These are phyloP conservation scores for Aspergillus udagawae DNA, from an alignment of 2,329 filamentous ascomycete genomes.

Conservation along the genomic window DNA sequence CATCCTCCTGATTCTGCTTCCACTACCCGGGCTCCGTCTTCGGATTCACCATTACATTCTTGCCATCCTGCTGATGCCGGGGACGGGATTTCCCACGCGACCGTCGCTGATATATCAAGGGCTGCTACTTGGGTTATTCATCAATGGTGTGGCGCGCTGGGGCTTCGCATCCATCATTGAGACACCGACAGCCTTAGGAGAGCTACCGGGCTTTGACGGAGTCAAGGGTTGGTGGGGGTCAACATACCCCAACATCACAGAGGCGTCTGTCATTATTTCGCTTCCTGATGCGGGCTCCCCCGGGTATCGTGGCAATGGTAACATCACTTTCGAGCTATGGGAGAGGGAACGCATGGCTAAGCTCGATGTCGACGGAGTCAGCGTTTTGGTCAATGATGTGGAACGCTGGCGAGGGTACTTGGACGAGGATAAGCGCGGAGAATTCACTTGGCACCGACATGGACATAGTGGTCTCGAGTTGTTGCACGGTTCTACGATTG, in stretches of 20 bases:
- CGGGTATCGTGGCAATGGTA: constrained; percentile 37
- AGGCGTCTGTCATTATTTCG: constrained; percentile 40
- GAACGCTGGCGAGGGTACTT: constrained; percentile 57
- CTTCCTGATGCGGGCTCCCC: constrained; percentile 31
- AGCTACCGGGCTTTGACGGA: constrained; percentile 42
- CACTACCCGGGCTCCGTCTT: constrained; percentile 71
- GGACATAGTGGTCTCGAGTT: constrained; percentile 39
- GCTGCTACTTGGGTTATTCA: constrained; percentile 81
- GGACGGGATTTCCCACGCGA: constrained; percentile 83
- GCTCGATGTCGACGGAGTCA: constrained; percentile 52
- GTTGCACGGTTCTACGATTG: constrained; percentile 19
- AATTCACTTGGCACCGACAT: constrained; percentile 50
- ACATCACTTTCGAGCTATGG: constrained; percentile 45
- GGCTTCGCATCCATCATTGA: constrained; percentile 87
- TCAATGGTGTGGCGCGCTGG: constrained; percentile 92
- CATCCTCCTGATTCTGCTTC: constrained; percentile 65
- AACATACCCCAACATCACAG: constrained; percentile 53
- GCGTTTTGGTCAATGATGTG: constrained; percentile 60
- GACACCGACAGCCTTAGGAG: constrained; percentile 66
- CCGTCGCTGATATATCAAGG: constrained; percentile 85
- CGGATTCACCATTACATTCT: constrained; percentile 95
- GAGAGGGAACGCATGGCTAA: constrained; percentile 36
- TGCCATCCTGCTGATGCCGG: constrained; percentile 78
- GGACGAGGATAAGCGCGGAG: constrained; percentile 45
- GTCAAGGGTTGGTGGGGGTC: constrained; percentile 41